Evolutionary conservation across 768 basidiomycete genomes (phyloP), one percentile per base, ranked within the genome.

Genomic region (Boletus pseudo-olivaceus): DNA sequence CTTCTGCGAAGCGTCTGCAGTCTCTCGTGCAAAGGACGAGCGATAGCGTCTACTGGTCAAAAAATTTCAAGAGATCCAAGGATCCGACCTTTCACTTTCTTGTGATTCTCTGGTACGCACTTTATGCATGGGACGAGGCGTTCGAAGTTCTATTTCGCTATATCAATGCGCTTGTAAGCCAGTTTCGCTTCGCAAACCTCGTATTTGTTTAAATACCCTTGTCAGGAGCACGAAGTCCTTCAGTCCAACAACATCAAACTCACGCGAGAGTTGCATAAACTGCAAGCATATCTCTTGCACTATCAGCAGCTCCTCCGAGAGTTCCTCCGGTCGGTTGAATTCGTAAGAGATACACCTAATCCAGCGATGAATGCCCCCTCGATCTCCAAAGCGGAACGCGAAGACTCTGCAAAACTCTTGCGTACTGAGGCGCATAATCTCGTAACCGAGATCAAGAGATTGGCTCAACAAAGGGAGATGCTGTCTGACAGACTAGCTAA

Each of bases 41-140:
- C 4, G 58, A 73, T 20, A 69, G 72, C 26, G 62, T 75, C 14
- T 75, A 74, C 50, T 74, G 73, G 73, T 62, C 60, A 1, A 63
- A 68, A 1, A 64, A 71, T 20, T 73, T 71, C 44, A 26, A 47
- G 14, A 49, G 53, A 47, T 65, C 62, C 19, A 64, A 52, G 27
- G 73, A 75, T 32, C 64, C 71, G 1, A 72, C 71, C 0, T 70
- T 73, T 38, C 49, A 68, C 40, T 59, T 72, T 19, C 63, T 73
- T 29, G 72, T 76, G 27, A 69, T 79, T 17, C 63, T 84, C 33
- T 85, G 83, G 83, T 82, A 82, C 51, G 76, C 80, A 3, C 65
- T 83, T 8, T 84, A 85, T 56, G 75, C 79, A 2, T 85, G 83
- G 82, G 83, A 85, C 50, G 81, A 85, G 63, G 70, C 80, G 0